Evolutionary conservation across 352 stramenopile genomes (phyloP), one percentile per base, ranked within the genome.

Genomic region (Phytophthora fragariae): DNA sequence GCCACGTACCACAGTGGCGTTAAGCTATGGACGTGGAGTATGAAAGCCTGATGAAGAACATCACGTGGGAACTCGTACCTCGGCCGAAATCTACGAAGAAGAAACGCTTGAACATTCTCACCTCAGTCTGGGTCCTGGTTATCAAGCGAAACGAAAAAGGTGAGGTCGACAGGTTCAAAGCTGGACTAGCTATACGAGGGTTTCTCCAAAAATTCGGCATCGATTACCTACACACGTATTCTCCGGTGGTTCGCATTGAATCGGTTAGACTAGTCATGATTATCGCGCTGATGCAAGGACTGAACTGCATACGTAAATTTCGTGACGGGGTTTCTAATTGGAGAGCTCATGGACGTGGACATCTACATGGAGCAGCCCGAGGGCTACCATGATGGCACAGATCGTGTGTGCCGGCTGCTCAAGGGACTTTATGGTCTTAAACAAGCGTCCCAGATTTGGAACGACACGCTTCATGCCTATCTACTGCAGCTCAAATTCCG

Each of bases 121-220:
- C 29, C 29, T 31, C 4, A 1, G 4, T 8, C 29, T 31, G 29
- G 4, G 29, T 31, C 29, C 29, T 31, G 29, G 29, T 31, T 31
- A 31, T 60, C 15, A 60, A 60, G 31, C 54, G 31, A n/a, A 60
- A 47, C 35, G 55, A 62, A 12, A 65, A 65, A 39, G 58, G 58
- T 11, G 27, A 50, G 0, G 29, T 49, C 31, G 46, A 57, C 14
- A 46, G 49, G 50, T 59, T 54, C 50, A 68, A 68, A 27, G 35
- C 61, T 10, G 17, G 61, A 41, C 15, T 68, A n/a, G 35, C 37
- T 11, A 44, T 60, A n/a, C n/a, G 35, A 12, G 61, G 50, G 2
- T 60, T 54, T 39, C 6, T 58, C 1, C 50, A 68, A 24, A 59
- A 54, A 17, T 68, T 31, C 14, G 21, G 61, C 1, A 44, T 68